phyloP scores from a whole-genome alignment of 768 basidiomycete species.

The Ramaria sp. region DNA sequence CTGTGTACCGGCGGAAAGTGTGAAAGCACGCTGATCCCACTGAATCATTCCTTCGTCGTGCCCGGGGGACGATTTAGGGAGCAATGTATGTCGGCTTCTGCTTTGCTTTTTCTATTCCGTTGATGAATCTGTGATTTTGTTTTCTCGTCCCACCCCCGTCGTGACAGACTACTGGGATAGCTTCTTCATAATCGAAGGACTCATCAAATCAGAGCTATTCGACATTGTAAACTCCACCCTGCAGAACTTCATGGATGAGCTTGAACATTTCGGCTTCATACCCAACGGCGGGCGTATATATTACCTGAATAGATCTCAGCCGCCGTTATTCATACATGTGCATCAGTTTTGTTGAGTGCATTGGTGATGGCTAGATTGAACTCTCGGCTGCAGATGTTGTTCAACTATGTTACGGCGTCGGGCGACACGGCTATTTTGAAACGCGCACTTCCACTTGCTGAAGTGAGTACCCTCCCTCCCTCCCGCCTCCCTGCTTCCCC shows the following conservation, averaged over 20 bases:
- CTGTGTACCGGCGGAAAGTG: slow-evolving; percentile 55
- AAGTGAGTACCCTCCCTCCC: slow-evolving; percentile 29
- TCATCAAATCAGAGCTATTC: slow-evolving; percentile 72
- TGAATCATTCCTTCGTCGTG: slow-evolving; percentile 86
- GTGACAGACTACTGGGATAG: slow-evolving; percentile 57
- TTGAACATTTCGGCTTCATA: slow-evolving; percentile 77
- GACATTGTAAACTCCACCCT: slow-evolving; percentile 65
- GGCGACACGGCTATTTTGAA: slow-evolving; percentile 65
- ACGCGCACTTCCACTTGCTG: slow-evolving; percentile 77
- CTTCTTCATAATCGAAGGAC: slow-evolving; percentile 82
- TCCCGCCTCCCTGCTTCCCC: neutral
- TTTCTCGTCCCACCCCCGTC: too few relatives aligned
- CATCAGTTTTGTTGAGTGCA: slow-evolving; percentile 11
- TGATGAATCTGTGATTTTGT: too few relatives aligned
- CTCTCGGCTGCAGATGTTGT: slow-evolving; percentile 60
- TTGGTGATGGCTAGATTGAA: neutral
- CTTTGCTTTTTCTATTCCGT: too few relatives aligned
- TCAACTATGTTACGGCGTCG: slow-evolving; percentile 65
- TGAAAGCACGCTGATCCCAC: slow-evolving; percentile 77
- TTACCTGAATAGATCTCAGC: slow-evolving; percentile 88
- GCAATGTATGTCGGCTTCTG: slow-evolving; percentile 45
- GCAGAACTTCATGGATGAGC: slow-evolving; percentile 92
- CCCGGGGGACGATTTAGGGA: slow-evolving; percentile 83
- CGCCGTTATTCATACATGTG: slow-evolving; percentile 79
- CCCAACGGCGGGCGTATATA: slow-evolving; percentile 93